A percentile compares a stretch with the other conserved stretches of the same genome.
Evolutionary conservation across 495 filamentous ascomycete species (phyloP).

Genomic region (Hypoxylon fragiforme): DNA sequence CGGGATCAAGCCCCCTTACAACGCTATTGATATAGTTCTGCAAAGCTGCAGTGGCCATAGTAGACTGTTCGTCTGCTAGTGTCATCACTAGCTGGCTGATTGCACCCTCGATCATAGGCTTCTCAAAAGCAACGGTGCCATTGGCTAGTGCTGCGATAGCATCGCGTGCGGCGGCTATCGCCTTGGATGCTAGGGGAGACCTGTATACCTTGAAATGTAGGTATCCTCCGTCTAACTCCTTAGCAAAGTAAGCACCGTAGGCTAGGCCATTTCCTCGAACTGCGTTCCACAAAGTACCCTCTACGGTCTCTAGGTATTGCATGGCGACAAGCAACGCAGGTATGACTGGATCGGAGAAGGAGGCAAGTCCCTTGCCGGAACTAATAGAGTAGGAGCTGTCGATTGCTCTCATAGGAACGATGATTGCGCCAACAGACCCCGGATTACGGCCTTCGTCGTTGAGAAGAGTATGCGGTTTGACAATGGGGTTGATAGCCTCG

Average conservation of each 20-base stretch:
- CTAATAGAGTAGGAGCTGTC: constrained; percentile 89
- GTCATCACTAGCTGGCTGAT: constrained; percentile 83
- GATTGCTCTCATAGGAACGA: constrained; percentile 89
- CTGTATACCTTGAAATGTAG: constrained; percentile 83
- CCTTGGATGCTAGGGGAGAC: constrained; percentile 85
- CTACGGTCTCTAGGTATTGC: constrained; percentile 88
- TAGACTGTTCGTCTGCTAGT: constrained; percentile 85
- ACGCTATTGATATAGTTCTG: constrained; percentile 82
- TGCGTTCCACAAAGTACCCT: constrained; percentile 91
- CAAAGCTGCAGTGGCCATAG: constrained; percentile 75
- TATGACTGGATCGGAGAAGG: constrained; percentile 73
- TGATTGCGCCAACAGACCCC: constrained; percentile 68
- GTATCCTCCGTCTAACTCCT: constrained; percentile 75
- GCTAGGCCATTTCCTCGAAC: constrained; percentile 90
- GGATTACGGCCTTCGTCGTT: constrained; percentile 71
- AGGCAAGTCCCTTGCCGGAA: constrained; percentile 71
- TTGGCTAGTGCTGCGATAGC: constrained; percentile 60
- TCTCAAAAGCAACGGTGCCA: constrained; percentile 69
- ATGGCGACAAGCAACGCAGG: constrained; percentile 85
- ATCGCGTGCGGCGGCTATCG: constrained; percentile 73
- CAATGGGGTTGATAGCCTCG: constrained; percentile 46
- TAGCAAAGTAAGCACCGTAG: constrained; percentile 78
- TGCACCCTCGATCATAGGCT: constrained; percentile 83
- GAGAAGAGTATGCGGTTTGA: constrained; percentile 59
- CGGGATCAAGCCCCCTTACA: constrained; percentile 71